Percentiles rank a stretch among this genome's conserved stretches.
Conservation (phyloP, 2,329 filamentous ascomycete genomes). For the Apiospora koreana region DNA sequence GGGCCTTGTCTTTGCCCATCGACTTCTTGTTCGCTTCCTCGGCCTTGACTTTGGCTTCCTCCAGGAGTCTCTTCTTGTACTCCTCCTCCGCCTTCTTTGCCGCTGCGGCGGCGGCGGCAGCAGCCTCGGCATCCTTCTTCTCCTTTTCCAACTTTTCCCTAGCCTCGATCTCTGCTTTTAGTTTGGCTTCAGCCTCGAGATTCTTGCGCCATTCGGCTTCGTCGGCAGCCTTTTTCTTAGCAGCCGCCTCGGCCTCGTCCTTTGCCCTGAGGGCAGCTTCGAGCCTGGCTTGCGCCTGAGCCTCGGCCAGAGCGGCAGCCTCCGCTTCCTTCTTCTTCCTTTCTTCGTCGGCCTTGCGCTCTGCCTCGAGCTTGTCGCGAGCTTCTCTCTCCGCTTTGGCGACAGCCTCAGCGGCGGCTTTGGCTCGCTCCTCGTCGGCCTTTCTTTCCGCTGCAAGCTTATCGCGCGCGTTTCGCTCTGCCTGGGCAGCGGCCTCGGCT, state of each 20-base stretch:
- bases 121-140: conserved; percentile 28
- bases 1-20: conserved; percentile 64
- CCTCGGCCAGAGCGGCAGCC: conserved; percentile 31
- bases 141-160: conserved; percentile 43
- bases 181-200: conserved; percentile 34
- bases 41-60: conserved; percentile 47
- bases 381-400: conserved; percentile 35
- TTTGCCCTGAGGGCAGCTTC: conserved; percentile 23
- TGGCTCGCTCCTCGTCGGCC: conserved; percentile 36
- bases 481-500: conserved; percentile 42
- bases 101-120: conserved; percentile 45
- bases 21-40: conserved; percentile 45
- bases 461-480: conserved; percentile 47
- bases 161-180: conserved; percentile 41
- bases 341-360: conserved; percentile 31
- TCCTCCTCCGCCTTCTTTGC: conserved; percentile 45
- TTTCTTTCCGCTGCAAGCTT: conserved; percentile 40
- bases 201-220: conserved; percentile 29
- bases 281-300: conserved; percentile 27
- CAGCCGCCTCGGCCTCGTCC: conserved; percentile 29
- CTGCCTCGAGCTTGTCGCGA: conserved; percentile 34
- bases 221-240: conserved; percentile 19
- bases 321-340: conserved; percentile 26
- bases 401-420: conserved; percentile 34
- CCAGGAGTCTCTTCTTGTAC: conserved; percentile 48